These are phyloP conservation scores for Suillus luteus DNA, from an alignment of 768 basidiomycete species.

Conservation along the genomic window DNA sequence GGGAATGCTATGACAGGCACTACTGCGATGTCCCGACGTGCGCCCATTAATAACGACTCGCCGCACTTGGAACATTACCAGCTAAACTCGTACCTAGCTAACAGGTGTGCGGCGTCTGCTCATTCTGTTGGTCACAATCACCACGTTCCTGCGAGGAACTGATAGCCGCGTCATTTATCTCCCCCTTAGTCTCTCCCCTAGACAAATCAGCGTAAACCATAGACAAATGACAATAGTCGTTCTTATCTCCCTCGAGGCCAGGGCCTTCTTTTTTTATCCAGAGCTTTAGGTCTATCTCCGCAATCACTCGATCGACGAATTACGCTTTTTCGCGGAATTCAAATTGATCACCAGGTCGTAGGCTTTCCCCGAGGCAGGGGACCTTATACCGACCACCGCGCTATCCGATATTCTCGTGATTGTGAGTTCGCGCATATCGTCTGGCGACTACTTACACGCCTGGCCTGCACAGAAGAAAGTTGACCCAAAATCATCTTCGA, in stretches of 20 bases:
- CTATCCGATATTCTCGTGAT: not conserved
- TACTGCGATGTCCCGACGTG: not conserved
- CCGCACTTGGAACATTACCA: not conserved
- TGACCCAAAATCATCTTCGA: not conserved
- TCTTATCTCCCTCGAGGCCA: not conserved
- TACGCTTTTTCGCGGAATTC: not conserved
- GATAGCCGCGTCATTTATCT: not conserved
- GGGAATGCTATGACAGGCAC: not conserved
- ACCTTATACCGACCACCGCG: not conserved
- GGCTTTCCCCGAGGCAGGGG: not conserved
- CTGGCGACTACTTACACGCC: not conserved
- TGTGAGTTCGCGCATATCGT: not conserved
- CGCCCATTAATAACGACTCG: not conserved
- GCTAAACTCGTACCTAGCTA: not conserved
- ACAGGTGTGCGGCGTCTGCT: not conserved
- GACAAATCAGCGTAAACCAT: not conserved
- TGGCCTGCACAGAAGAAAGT: not conserved
- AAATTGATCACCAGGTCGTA: not conserved
- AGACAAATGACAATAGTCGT: not conserved
- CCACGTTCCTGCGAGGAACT: not conserved
- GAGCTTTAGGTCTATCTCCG: slow-evolving; percentile 1
- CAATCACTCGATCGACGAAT: not conserved
- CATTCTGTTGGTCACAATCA: not conserved
- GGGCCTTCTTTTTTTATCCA: not conserved
- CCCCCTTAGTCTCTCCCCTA: not conserved